These are phyloP conservation scores for Yamadazyma insecticola DNA, from an alignment of 805 yeast genomes.

Conservation along the genomic window DNA sequence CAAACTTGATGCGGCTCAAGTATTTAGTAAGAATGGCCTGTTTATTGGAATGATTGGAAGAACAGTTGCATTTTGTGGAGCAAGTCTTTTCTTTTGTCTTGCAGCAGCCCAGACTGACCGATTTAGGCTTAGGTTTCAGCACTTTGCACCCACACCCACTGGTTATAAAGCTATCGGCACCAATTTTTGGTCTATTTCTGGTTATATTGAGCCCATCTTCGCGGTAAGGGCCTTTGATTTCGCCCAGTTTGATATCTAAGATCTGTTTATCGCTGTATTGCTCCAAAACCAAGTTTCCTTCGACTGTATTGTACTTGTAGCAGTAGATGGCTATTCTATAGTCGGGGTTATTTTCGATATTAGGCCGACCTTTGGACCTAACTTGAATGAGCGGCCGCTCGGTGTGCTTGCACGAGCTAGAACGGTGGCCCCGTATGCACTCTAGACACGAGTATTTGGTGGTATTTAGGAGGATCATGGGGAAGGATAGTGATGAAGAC, in stretches of 20 bases:
- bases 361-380: conserved; percentile 85
- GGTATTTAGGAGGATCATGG: conserved; percentile 80
- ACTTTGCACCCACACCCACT: no score
- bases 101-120: no score
- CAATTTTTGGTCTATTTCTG: conserved; percentile 20
- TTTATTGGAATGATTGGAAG: conserved; percentile 25
- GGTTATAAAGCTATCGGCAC: conserved; percentile 28
- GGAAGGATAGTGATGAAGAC: no score
- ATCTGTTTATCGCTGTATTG: conserved; percentile 25
- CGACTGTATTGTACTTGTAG: background rate
- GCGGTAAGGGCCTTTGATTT: conserved; percentile 36
- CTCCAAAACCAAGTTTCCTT: conserved; percentile 8
- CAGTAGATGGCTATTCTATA: conserved; percentile 46
- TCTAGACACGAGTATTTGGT: conserved; percentile 79
- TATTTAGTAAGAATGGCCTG: conserved; percentile 34
- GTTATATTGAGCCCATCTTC: conserved; percentile 9
- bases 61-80: no score
- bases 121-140: no score
- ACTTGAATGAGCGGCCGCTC: conserved; percentile 79
- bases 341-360: conserved; percentile 46
- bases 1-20: conserved; percentile 21
- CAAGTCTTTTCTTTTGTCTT: no score
- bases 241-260: conserved; percentile 32
- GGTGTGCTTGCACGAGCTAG: conserved; percentile 81
- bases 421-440: conserved; percentile 91